Evolutionary conservation across 2,329 filamentous ascomycete species (phyloP), one percentile per base, ranked within the genome.

Genomic region (Drechslerella dactyloides): DNA sequence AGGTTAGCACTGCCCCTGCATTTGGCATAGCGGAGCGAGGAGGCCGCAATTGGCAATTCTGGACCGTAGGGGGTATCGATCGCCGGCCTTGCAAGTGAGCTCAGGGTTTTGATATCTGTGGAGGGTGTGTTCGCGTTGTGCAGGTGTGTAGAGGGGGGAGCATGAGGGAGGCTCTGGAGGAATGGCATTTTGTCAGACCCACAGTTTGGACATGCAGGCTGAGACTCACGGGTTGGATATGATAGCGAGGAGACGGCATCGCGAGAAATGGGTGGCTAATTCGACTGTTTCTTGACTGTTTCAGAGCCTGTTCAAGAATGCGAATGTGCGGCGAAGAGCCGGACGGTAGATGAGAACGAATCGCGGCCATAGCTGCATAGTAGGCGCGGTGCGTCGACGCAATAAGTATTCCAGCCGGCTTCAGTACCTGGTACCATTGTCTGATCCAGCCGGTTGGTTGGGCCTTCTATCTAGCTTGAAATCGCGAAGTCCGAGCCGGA

Each of bases 1-100:
- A 63, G 58, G 59, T 59, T 70, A 69, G 65, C 21, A 33, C 46
- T 15, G 37, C 48, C 51, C 65, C 66, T 70, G 66, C 66, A 70
- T 70, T 64, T 59, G 55, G 66, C 53, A 58, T 70, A 64, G 66
- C 19, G 13, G 27, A 27, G 46, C 44, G 15, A 24, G 51, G 42
- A 33, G 19, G 27, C 54, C 66, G 59, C 59, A 70, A 59, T 59
- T 60, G 59, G 66, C 27, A 70, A 60, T 6, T 51, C 23, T 8
- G 46, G 44, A 48, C 33, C 33, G 33, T 7, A 37, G 33, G 33
- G 33, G 13, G 33, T 13, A 37, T 37, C 7, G 33, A 6, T 6
- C 6, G 13, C 27, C 27, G 27, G 54, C 54, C 62, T 66, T 27
- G 40, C 21, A 2, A 11, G 23, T n/a, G 62, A 46, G 24, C 40